phyloP scores from a whole-genome alignment of 2,329 filamentous ascomycete species.

The Remersonia thermophila region DNA sequence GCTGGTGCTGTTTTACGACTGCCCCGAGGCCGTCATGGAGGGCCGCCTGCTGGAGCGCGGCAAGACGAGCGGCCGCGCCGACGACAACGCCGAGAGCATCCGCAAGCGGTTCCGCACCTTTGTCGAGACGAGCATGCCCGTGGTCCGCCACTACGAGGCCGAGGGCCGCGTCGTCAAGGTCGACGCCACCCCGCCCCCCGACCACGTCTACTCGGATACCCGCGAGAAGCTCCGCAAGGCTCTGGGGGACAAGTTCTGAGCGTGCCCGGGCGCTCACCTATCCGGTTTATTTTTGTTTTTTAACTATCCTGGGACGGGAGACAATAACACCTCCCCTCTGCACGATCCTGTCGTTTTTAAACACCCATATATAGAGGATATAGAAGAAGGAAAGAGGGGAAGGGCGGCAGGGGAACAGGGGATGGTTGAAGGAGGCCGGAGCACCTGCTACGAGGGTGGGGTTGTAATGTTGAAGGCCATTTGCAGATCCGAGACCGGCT shows the following conservation, averaged over 20 bases:
- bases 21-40: slow-evolving; percentile 82
- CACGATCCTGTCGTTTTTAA: too few species aligned
- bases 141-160: slow-evolving; percentile 71
- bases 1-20: slow-evolving; percentile 90
- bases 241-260: slow-evolving; percentile 34
- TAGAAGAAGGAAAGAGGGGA: too few species aligned
- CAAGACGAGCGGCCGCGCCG: slow-evolving; percentile 79
- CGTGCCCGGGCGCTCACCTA: neutral
- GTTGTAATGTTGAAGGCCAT: too few species aligned
- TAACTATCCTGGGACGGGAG: neutral
- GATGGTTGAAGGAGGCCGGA: too few species aligned
- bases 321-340: neutral
- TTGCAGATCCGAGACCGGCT: too few species aligned
- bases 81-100: slow-evolving; percentile 93
- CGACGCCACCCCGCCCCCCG: slow-evolving; percentile 54
- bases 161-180: slow-evolving; percentile 72
- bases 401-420: too few species aligned
- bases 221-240: slow-evolving; percentile 35
- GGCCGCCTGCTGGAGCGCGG: slow-evolving; percentile 72
- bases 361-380: too few species aligned
- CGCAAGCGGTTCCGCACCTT: slow-evolving; percentile 94
- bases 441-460: too few species aligned
- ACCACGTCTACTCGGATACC: slow-evolving; percentile 46
- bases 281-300: too few species aligned
- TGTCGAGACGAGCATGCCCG: slow-evolving; percentile 93